A percentile compares a stretch with the other conserved stretches of the same genome.
phyloP scores from a whole-genome alignment of 371 early-diverging fungal genomes.

The Umbelopsis sp. region DNA sequence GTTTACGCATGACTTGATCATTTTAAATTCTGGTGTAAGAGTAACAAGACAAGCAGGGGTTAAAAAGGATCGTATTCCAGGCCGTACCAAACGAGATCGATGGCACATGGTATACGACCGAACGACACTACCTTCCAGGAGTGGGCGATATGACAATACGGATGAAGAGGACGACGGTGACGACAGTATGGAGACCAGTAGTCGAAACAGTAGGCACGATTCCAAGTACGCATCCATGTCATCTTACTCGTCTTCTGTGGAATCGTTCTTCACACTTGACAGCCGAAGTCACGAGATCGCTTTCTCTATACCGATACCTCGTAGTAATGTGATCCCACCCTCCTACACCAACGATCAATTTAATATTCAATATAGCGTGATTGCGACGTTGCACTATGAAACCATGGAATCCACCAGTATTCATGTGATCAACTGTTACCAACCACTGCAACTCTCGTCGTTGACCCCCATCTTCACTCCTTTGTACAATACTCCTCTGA shows the following conservation, averaged over 20 bases:
- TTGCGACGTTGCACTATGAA: slow-evolving; percentile 2
- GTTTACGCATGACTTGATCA: background rate
- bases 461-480: slow-evolving; percentile 13
- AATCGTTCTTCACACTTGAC: background rate
- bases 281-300: background rate
- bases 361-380: background rate
- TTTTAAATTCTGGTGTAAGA: slow-evolving; percentile 3
- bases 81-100: slow-evolving; percentile 3
- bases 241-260: slow-evolving; percentile 5
- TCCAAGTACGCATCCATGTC: slow-evolving; percentile 13
- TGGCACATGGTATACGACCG: slow-evolving; percentile 6
- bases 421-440: background rate
- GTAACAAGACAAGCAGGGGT: background rate
- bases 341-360: background rate
- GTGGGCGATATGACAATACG: slow-evolving; percentile 2
- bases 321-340: slow-evolving; percentile 6
- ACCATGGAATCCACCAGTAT: slow-evolving; percentile 1
- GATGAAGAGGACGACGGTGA: background rate
- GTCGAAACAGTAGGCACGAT: background rate
- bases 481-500: background rate
- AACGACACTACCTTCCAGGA: background rate
- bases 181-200: background rate
- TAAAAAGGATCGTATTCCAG: slow-evolving; percentile 1
- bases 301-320: background rate
- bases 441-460: background rate